Base-by-base conservation (phyloP, 106 monocot species). In the Allium cepa region DNA sequence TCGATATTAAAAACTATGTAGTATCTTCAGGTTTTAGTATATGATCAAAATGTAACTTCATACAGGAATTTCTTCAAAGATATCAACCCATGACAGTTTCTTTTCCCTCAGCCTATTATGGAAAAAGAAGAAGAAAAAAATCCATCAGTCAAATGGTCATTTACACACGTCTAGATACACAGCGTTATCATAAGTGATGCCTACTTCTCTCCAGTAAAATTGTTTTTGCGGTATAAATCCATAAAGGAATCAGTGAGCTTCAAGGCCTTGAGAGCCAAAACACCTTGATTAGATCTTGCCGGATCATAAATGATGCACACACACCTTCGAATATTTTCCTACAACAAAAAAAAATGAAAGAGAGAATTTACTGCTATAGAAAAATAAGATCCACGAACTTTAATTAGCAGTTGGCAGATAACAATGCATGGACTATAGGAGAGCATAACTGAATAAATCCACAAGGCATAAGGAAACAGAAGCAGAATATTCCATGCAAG, bases 251-350 rank as follows among this genome's bases (percentile, higher is more conserved):
- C 82, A 45, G 89, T 69, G n/a, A 89, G 80, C 58, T 82, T 89
- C 73, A 89, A 75, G 22, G 89, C 89, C 59, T 85, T 89, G 36
- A 85, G 82, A 74, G 82, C 85, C 59, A 89, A 74, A 59, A 82
- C 77, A 13, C 89, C 89, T 71, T 89, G 89, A 67, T 77, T 82
- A 26, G 89, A 82, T 49, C 81, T 85, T 63, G 89, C 82, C 45
- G 96, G 96, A 60, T 97, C 96, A 79, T 97, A 97, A 75, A 97
- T 84, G 52, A 97, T 92, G 72, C 96, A 92, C 8, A 97, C 96
- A 80, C 96, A 97, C 60, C 96, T 69, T 56, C 92, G 73, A 67
- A 97, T 97, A 78, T 92, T 97, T 59, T 97, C 96, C 96, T 97
- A 68, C 14, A 74, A 15, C 60, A 49, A 55, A 0, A 55, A 55